Evolutionary conservation across 2,329 filamentous ascomycete genomes (phyloP).

Genomic region (Scytalidium lignicola): DNA sequence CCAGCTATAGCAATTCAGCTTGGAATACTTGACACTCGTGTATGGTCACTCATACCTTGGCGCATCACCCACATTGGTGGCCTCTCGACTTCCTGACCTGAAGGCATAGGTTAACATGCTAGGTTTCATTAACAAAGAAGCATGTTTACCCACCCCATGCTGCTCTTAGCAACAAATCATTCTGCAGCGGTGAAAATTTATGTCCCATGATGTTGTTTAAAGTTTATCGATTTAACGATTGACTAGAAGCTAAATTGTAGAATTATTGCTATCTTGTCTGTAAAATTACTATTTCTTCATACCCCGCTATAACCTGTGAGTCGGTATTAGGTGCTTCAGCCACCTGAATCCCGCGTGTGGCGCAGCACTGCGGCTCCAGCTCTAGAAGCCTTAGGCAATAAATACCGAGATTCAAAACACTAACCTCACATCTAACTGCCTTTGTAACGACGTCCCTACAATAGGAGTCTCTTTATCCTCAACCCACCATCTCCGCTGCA

Average conservation of each 20-base stretch:
- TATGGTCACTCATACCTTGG: slow-evolving; percentile 61
- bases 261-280: neutral
- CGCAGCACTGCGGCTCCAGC: neutral
- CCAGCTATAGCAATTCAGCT: slow-evolving; percentile 58
- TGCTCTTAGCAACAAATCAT: slow-evolving; percentile 85
- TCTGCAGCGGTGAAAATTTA: slow-evolving; percentile 79
- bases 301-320: neutral
- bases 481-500: too few species aligned
- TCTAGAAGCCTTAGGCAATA: neutral
- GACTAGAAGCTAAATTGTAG: neutral
- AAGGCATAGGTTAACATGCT: slow-evolving; percentile 14
- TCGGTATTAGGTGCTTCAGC: neutral
- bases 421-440: too few species aligned
- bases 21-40: neutral
- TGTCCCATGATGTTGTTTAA: slow-evolving; percentile 51
- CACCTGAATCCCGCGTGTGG: neutral
- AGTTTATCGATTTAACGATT: slow-evolving; percentile 1
- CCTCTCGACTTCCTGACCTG: slow-evolving; percentile 85
- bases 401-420: too few species aligned
- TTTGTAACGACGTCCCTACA: too few species aligned
- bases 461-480: too few species aligned
- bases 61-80: slow-evolving; percentile 99
- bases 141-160: slow-evolving; percentile 62
- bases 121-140: neutral
- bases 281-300: neutral